Evolutionary conservation across 2,329 filamentous ascomycete species (phyloP), one percentile per base, ranked within the genome.

Genomic region (Curvularia verruculosa): DNA sequence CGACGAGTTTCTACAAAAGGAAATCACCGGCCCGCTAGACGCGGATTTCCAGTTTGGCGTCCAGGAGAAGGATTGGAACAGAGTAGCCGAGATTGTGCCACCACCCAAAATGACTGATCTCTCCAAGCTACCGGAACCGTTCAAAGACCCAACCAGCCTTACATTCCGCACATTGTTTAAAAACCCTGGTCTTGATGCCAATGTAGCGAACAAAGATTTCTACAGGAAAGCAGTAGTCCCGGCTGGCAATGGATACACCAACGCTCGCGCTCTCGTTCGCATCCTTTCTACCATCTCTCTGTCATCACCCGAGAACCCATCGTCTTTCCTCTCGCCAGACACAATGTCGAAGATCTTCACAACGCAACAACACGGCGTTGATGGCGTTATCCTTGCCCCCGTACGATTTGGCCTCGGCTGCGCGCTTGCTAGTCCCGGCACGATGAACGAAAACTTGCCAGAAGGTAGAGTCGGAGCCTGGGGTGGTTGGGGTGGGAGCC

Each of bases 21-120:
- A 96, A 79, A 65, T 87, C 84, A 75, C 86, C 89, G 24, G 87
- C 81, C 75, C 88, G 88, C 31, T 71, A 63, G 55, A 51, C 68
- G 63, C 69, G 2, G 65, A 65, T 36, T 64, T 63, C 40, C 52
- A 57, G 10, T 53, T 66, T 3, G 65, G 65, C 31, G 60, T 45
- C 4, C 39, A 49, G 3, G 29, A 55, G 3, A 28, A 52, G 1
- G 57, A 66, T 19, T 56, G 54, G 46, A 13, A 18, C 7, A 52
- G 63, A 13, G 48, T 61, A 0, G 61, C 65, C 3, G 56, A 62
- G 1, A 60, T 63, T 10, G 49, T 64, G 3, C 54, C 65, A 1
- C 62, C 62, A 3, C 63, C 60, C 2, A 36, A 49, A 19, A 24
- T 7, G 4, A 46, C 18, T 15, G 24, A 37, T 5, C 29, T 24